Evolutionary conservation across 306 rosid species (phyloP).

Genomic region (Glycine soja): DNA sequence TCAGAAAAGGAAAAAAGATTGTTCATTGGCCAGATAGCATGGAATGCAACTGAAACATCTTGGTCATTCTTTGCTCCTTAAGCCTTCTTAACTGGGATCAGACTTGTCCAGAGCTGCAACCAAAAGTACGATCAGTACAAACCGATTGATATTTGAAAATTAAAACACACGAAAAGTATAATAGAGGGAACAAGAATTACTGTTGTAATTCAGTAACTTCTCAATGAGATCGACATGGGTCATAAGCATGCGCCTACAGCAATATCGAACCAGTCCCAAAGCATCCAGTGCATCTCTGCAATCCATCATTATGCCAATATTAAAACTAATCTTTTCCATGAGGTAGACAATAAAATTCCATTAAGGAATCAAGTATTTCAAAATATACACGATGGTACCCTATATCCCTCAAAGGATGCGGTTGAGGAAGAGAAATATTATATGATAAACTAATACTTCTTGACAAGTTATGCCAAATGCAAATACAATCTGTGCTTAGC

Average conservation of each 20-base stretch:
- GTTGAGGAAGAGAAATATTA: not conserved
- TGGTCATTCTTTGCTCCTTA: constrained; percentile 21
- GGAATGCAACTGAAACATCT: constrained; percentile 34
- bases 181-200: constrained; percentile 54
- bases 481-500: not conserved
- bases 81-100: constrained; percentile 56
- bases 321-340: not conserved
- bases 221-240: constrained; percentile 97
- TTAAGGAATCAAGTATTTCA: not conserved
- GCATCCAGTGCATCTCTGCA: constrained; percentile 95
- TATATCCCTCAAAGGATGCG: not conserved
- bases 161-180: not conserved
- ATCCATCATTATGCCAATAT: constrained; percentile 40
- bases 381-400: not conserved
- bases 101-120: constrained; percentile 77
- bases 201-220: constrained; percentile 93
- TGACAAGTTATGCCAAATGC: constrained; percentile 14
- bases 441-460: not conserved
- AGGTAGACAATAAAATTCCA: not conserved
- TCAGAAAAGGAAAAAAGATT: constrained; percentile 5
- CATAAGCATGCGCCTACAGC: constrained; percentile 98
- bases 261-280: constrained; percentile 87
- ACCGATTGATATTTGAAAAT: not conserved
- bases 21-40: not conserved
- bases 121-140: constrained; percentile 24